phyloP scores from a whole-genome alignment of 1,284 basidiomycete genomes.

The Ganoderma sp. region DNA sequence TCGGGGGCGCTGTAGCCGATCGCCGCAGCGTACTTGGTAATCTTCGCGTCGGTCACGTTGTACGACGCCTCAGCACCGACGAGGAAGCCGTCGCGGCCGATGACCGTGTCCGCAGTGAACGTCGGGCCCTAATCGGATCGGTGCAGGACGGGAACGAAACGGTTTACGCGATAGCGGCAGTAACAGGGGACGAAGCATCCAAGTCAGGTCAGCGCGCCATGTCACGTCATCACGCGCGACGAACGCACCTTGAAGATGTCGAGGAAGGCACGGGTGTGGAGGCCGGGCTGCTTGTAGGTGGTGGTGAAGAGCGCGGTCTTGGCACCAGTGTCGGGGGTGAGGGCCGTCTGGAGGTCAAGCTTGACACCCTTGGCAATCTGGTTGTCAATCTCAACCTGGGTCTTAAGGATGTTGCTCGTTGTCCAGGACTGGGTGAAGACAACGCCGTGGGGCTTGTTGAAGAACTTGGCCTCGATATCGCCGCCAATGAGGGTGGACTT shows the following conservation, averaged over 20 bases:
- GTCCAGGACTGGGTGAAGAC: slow-evolving; percentile 95
- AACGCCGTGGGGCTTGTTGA: slow-evolving; percentile 88
- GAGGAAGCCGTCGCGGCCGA: slow-evolving; percentile 98
- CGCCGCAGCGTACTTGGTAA: slow-evolving; percentile 92
- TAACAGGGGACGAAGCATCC: slow-evolving; percentile 6
- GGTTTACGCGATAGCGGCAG: not conserved
- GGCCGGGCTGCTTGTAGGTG: slow-evolving; percentile 95
- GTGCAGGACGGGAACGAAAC: not conserved
- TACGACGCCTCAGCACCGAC: slow-evolving; percentile 96
- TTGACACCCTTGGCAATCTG: slow-evolving; percentile 98
- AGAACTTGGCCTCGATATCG: slow-evolving; percentile 92
- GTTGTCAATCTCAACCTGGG: slow-evolving; percentile 96
- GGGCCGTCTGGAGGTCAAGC: slow-evolving; percentile 86
- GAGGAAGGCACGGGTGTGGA: slow-evolving; percentile 91
- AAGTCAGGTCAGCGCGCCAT: slow-evolving; percentile 32
- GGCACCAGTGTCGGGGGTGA: slow-evolving; percentile 85
- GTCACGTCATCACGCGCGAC: slow-evolving; percentile 29
- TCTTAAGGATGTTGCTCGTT: slow-evolving; percentile 89
- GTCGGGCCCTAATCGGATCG: slow-evolving; percentile 78
- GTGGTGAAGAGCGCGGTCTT: slow-evolving; percentile 86
- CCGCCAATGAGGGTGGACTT: slow-evolving; percentile 77
- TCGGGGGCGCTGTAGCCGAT: slow-evolving; percentile 96
- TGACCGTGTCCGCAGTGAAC: slow-evolving; percentile 93
- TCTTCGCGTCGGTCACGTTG: slow-evolving; percentile 93
- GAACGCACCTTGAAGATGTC: slow-evolving; percentile 91